A percentile compares a stretch with the other conserved stretches of the same genome.
Conservation (phyloP, 2,329 filamentous ascomycete genomes). For the Xylaria multiplex region DNA sequence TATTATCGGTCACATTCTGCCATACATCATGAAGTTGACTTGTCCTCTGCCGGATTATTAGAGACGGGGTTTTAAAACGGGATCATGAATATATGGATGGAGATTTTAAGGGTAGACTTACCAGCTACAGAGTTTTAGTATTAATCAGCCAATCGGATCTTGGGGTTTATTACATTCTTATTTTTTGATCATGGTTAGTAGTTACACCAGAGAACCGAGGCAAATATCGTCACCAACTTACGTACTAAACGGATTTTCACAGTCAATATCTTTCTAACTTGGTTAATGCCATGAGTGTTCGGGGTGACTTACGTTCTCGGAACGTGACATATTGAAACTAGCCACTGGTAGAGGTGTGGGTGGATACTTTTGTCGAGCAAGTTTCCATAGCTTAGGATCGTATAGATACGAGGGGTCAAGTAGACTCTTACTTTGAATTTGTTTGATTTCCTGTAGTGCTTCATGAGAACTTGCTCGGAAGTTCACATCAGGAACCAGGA, state of each 20-base stretch:
- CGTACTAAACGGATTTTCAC: neutral
- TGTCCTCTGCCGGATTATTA: conserved; percentile 5
- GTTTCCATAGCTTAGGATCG: neutral
- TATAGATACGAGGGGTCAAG: neutral
- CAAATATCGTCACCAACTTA: neutral
- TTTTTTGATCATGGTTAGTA: neutral
- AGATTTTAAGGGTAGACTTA: neutral
- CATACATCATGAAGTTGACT: conserved; percentile 13
- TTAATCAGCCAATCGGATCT: neutral
- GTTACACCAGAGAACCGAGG: neutral
- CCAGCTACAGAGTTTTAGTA: neutral
- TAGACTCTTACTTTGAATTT: neutral
- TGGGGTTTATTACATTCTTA: neutral
- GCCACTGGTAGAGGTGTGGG: neutral
- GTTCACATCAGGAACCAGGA: neutral
- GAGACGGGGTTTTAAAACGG: no score
- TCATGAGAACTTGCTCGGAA: neutral
- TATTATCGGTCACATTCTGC: conserved; percentile 19
- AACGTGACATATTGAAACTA: neutral
- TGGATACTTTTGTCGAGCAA: neutral
- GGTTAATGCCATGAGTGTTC: neutral
- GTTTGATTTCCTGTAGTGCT: neutral
- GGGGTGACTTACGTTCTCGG: neutral
- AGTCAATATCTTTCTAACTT: neutral
- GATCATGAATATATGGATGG: neutral